phyloP scores from a whole-genome alignment of 345 rosid species.

The Hevea brasiliensis region DNA sequence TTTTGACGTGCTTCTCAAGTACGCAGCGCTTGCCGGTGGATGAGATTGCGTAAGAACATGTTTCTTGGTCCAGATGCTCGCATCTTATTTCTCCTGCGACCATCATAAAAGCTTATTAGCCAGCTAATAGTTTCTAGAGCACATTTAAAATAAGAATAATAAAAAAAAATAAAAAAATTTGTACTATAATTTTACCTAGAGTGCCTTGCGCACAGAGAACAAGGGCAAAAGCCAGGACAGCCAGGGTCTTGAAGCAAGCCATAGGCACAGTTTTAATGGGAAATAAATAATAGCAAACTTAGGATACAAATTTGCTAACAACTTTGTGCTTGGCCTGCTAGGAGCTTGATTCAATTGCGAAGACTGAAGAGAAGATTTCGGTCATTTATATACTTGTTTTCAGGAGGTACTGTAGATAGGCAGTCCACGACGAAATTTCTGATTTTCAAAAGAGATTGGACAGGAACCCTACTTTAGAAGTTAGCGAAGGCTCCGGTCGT shows the following conservation, averaged over 20 bases:
- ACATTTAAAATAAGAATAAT: too few species aligned
- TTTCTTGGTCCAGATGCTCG: slow-evolving; percentile 52
- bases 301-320: background rate
- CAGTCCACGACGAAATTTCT: background rate
- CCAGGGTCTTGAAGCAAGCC: slow-evolving; percentile 33
- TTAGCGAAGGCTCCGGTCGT: background rate
- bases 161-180: too few species aligned
- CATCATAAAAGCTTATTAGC: too few species aligned
- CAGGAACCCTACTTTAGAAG: background rate
- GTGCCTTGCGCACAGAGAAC: slow-evolving; percentile 29
- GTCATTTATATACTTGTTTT: slow-evolving; percentile 13
- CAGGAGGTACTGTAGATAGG: background rate
- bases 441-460: background rate
- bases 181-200: slow-evolving; percentile 27
- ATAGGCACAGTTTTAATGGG: slow-evolving; percentile 3
- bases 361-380: background rate
- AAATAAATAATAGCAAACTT: too few species aligned
- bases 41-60: slow-evolving; percentile 74
- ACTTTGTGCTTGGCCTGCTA: background rate
- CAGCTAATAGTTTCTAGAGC: too few species aligned
- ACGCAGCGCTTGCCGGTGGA: slow-evolving; percentile 76
- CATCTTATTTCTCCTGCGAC: slow-evolving; percentile 52
- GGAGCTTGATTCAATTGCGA: slow-evolving; percentile 5
- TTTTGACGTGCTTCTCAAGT: slow-evolving; percentile 59
- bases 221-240: slow-evolving; percentile 31